Conservation (phyloP, 495 filamentous ascomycete genomes). For the Aspergillus steynii region DNA sequence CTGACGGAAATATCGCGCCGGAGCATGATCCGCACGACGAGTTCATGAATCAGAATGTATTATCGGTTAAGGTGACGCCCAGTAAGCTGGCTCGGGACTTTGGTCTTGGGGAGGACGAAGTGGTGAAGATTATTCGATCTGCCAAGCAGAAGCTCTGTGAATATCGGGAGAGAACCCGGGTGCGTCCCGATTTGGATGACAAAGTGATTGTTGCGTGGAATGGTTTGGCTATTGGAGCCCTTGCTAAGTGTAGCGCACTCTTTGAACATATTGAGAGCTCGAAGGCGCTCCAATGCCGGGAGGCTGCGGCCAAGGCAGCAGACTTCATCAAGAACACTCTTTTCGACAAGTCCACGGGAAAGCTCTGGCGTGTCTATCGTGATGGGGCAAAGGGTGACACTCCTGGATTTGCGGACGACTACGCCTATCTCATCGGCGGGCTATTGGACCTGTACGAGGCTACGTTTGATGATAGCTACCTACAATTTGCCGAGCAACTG, state of each 20-base stretch:
- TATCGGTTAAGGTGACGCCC: slow-evolving; percentile 60
- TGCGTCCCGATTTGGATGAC: slow-evolving; percentile 81
- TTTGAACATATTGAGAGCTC: slow-evolving; percentile 60
- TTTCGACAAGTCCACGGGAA: slow-evolving; percentile 62
- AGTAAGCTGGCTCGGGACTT: slow-evolving; percentile 74
- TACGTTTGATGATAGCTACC: slow-evolving; percentile 76
- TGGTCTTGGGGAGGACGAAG: slow-evolving; percentile 71
- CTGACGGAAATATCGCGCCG: slow-evolving; percentile 84
- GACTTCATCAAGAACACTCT: slow-evolving; percentile 77
- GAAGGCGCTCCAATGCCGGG: slow-evolving; percentile 58
- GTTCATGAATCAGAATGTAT: slow-evolving; percentile 75
- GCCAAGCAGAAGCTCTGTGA: slow-evolving; percentile 70
- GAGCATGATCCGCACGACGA: slow-evolving; percentile 89
- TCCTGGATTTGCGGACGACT: slow-evolving; percentile 88
- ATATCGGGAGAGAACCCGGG: slow-evolving; percentile 73
- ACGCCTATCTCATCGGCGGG: slow-evolving; percentile 84
- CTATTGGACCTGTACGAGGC: slow-evolving; percentile 86
- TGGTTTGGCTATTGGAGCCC: slow-evolving; percentile 81
- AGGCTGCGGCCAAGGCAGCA: slow-evolving; percentile 67
- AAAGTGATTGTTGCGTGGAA: slow-evolving; percentile 90
- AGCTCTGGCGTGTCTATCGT: slow-evolving; percentile 74
- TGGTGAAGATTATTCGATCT: slow-evolving; percentile 65
- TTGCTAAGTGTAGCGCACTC: slow-evolving; percentile 71
- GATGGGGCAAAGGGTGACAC: slow-evolving; percentile 67
- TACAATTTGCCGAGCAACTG: slow-evolving; percentile 80